Evolutionary conservation across 2,329 filamentous ascomycete genomes (phyloP), one percentile per base, ranked within the genome.

Genomic region (Basipetospora chlamydospora): DNA sequence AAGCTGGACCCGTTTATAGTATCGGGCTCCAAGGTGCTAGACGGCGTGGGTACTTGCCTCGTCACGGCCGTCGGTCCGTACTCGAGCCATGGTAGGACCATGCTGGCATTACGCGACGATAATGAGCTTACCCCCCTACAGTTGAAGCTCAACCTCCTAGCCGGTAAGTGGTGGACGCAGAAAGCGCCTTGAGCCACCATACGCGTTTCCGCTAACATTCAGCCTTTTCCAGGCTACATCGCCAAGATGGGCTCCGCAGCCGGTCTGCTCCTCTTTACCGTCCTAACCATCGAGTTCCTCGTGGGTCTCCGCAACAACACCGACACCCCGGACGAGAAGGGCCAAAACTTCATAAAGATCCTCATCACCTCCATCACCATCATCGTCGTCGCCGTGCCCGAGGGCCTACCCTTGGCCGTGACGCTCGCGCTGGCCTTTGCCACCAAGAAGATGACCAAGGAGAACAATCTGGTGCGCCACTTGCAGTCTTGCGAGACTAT

Each of bases 1-100:
- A 69, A 74, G 33, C 56, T 77, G 4, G 77, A 81, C 38, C 76
- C 76, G 0, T 82, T 81, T 50, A 70, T 73, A 47, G 60, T 73
- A 41, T 71, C 67, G 1, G 69, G 69, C 11, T 58, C 59, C 39
- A 70, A 66, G 47, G 62, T 73, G 17, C 55, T 64, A 10, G 65
- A 70, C 45, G 67, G 67, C n/a, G 40, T 43, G 15, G 44, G 44
- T 10, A 40, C 42, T 2, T 46, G 44, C 28, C 6, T 47, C 18
- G 41, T 47, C 3, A 47, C 45, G 9, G 44, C 42, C 12, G 45
- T 46, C 18, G 44, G 44, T 12, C 38, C 41, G 18, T 40, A 46
- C 32, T 46, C 41, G 3, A 43, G 39, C 35, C 41, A 44, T 26
- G 44, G 42, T 20, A 43, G 44, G 30, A 43, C 41, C 32, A 46